Conservation (phyloP, 208 protist species). For the Trypanosomatidae sp. region DNA sequence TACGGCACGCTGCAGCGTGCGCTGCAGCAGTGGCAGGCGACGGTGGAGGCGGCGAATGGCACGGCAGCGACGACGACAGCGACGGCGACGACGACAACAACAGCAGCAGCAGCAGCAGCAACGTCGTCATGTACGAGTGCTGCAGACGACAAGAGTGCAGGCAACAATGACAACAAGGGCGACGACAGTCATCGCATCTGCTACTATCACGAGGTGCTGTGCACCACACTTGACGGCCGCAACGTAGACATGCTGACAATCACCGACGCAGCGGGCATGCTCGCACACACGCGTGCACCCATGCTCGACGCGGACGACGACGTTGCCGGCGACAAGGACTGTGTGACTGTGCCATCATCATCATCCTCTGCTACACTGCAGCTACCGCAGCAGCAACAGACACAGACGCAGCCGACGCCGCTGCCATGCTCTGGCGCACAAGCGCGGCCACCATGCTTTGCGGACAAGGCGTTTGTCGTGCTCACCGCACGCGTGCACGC, state of each 20-base stretch:
- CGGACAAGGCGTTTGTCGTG: slow-evolving; percentile 59
- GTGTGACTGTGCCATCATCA: too few species aligned
- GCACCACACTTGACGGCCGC: slow-evolving; percentile 62
- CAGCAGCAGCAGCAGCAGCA: neutral
- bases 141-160: neutral
- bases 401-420: too few species aligned
- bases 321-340: too few species aligned
- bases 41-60: slow-evolving; percentile 2
- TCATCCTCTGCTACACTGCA: too few species aligned
- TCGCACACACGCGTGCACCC: slow-evolving; percentile 10
- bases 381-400: too few species aligned
- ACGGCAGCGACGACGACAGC: neutral
- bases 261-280: slow-evolving; percentile 27
- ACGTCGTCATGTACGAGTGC: neutral
- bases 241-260: slow-evolving; percentile 85
- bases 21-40: slow-evolving; percentile 37
- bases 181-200: slow-evolving; percentile 22
- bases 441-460: slow-evolving; percentile 43
- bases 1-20: slow-evolving; percentile 61
- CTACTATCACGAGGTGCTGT: slow-evolving; percentile 80
- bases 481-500: slow-evolving; percentile 89
- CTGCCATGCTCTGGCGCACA: slow-evolving; percentile 13
- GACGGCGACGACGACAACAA: neutral
- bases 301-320: slow-evolving; percentile 23
- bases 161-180: neutral